phyloP scores from a whole-genome alignment of 176 grass and related monocot genomes.

The Aegilops sharonensis region DNA sequence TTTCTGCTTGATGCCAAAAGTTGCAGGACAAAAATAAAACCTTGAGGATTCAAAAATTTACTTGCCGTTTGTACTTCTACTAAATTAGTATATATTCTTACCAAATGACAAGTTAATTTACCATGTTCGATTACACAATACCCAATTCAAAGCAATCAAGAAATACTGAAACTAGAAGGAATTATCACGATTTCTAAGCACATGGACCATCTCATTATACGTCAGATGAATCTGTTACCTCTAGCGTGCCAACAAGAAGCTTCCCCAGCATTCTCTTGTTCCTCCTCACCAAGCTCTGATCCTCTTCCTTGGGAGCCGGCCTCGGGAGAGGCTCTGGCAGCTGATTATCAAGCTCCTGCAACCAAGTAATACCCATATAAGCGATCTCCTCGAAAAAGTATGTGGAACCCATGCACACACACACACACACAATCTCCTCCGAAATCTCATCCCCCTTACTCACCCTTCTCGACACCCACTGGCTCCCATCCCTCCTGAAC shows the following conservation, averaged over 20 bases:
- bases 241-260: slow-evolving; percentile 87
- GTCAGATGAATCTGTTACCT: slow-evolving; percentile 48
- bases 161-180: neutral
- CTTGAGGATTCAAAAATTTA: neutral
- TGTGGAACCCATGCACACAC: neutral
- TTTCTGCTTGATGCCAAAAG: neutral
- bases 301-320: slow-evolving; percentile 68
- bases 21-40: neutral
- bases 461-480: slow-evolving; percentile 51
- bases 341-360: slow-evolving; percentile 65
- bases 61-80: neutral
- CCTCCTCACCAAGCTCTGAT: slow-evolving; percentile 77
- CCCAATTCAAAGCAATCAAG: neutral
- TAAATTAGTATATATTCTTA: neutral
- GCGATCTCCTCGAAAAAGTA: neutral
- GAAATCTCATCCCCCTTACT: neutral
- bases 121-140: neutral
- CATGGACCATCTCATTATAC: neutral
- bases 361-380: slow-evolving; percentile 21
- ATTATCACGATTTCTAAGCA: neutral
- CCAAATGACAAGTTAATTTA: neutral
- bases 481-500: slow-evolving; percentile 66
- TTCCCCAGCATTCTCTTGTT: slow-evolving; percentile 96
- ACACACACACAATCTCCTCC: neutral
- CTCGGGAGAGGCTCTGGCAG: slow-evolving; percentile 83